Base-by-base conservation (phyloP, 306 rosid genomes). In the Rosa chinensis region DNA sequence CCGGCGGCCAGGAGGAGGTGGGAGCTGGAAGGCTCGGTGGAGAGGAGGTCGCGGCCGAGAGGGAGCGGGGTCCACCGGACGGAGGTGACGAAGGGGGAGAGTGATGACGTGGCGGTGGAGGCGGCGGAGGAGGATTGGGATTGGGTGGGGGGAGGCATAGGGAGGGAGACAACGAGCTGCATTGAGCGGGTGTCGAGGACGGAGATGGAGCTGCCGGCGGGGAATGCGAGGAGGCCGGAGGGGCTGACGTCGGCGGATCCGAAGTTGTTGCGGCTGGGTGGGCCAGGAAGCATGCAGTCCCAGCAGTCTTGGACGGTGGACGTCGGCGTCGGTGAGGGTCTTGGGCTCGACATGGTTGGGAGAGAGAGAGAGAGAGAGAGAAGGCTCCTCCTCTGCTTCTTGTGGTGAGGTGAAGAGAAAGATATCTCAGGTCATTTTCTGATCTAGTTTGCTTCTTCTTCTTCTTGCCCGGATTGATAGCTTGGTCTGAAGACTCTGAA, bases 271-370 rank as follows among this genome's bases (percentile, higher is more conserved):
- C 98, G 94, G 66, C 82, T 86, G 8, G 98, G 87, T 40, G 99
- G 96, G n/a, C 93, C 96, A 3, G 99, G 99, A 6, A 96, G 98
- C 98, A 90, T 91, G 72, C 85, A 85, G 75, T 91, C 93, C 94
- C 94, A 90, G 42, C 94, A 90, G 66, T 92, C 94, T 12, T 70
- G 85, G 56, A 76, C 69, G 16, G 81, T 49, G 20, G 75, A 1
- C 16, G 35, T 32, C 35, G 58, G 48, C 21, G 84, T 3, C 10
- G 68, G 68, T 0, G 85, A 2, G 20, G 80, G 53, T 71, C 82
- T 75, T 1, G 88, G 86, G 77, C 75, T 81, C 68, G 58, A 56
- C 94, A 86, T 84, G 48, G 79, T 45, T 56, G 3, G 3, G 44
- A 32, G 35, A 32, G 70, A 32, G 70, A 8, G 70, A 32, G 0